Evolutionary conservation across 345 rosid species (phyloP), one percentile per base, ranked within the genome.

Genomic region (Populus ilicifolia): DNA sequence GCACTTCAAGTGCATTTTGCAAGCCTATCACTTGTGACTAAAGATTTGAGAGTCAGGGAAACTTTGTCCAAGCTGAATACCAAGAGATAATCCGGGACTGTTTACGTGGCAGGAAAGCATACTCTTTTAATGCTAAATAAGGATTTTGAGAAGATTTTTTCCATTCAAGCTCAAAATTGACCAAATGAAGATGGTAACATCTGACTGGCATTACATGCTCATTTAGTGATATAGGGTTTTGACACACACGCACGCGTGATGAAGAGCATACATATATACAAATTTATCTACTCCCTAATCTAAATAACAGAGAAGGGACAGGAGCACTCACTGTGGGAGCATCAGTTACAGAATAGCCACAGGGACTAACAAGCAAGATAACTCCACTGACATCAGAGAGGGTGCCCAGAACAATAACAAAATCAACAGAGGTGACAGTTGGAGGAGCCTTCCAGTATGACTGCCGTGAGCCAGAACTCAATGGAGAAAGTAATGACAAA

Each of bases 391-490:
- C 99, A 84, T 96, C 96, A 36, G 97, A 91, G 69, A 89, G 88
- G 77, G 79, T 81, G 76, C 90, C 82, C 50, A 96, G 96, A 77
- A 84, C 90, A 80, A 89, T 83, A 82, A 71, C 91, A 83, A 94
- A 85, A 81, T 96, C 97, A 79, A 83, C 86, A 82, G 86, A 83
- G 46, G 84, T 67, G 76, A 84, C 73, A 84, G 81, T 82, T 29
- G 96, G 76, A 74, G 99, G 94, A 84, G 97, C 98, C 85, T 89
- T 92, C 99, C 99, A 93, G 83, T 90, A 90, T 30, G 90, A 89
- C 23, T 85, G 83, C 33, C 52, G 56, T 66, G 92, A 83, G 74
- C 92, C 90, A 74, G 84, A 85, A 78, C 79, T 73, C 68, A 90
- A 43, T 23, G 99, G 98, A 83, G 93, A 80, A 79, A 92, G 97